These are phyloP conservation scores for Craspedostauros australis DNA, from an alignment of 108 stramenopile species.

Conservation along the genomic window DNA sequence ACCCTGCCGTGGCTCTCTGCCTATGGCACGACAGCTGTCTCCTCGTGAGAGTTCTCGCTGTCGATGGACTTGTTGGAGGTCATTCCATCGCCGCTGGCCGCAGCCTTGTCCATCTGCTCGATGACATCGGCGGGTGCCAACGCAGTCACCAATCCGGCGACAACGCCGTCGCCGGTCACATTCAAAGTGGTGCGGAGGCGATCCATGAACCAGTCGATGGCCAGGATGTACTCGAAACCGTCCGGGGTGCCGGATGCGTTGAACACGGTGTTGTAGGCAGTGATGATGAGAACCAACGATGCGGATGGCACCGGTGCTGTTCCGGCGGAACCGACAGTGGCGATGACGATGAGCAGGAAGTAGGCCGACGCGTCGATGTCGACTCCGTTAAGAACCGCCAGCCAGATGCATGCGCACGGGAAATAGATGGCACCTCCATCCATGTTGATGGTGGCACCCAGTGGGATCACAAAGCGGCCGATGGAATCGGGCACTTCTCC, in stretches of 20 bases:
- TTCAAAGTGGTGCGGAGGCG: not conserved
- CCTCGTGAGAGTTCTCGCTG: no score
- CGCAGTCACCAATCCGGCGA: slow-evolving; percentile 1
- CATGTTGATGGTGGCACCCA: slow-evolving; percentile 32
- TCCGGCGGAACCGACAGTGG: slow-evolving; percentile 4
- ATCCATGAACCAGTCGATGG: slow-evolving; percentile 20
- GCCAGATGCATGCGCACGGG: slow-evolving; percentile 13
- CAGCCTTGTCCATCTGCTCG: no score
- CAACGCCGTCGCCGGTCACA: slow-evolving; percentile 4
- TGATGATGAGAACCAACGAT: slow-evolving; percentile 6
- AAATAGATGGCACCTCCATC: slow-evolving; percentile 22
- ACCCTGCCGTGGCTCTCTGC: no score
- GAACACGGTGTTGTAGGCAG: slow-evolving; percentile 13
- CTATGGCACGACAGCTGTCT: no score
- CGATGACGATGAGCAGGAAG: slow-evolving; percentile 5
- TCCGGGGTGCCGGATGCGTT: slow-evolving; percentile 5
- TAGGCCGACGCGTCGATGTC: slow-evolving; percentile 10
- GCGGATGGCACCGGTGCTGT: slow-evolving; percentile 9
- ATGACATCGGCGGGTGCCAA: no score
- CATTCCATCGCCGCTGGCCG: no score
- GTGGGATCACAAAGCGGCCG: slow-evolving; percentile 23
- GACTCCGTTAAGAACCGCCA: slow-evolving; percentile 22
- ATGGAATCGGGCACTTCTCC: slow-evolving; percentile 15
- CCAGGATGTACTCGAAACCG: slow-evolving; percentile 9
- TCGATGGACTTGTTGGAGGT: no score